Evolutionary conservation across 371 early-diverging fungal species (phyloP), one percentile per base, ranked within the genome.

Genomic region (Mortierella sp.): DNA sequence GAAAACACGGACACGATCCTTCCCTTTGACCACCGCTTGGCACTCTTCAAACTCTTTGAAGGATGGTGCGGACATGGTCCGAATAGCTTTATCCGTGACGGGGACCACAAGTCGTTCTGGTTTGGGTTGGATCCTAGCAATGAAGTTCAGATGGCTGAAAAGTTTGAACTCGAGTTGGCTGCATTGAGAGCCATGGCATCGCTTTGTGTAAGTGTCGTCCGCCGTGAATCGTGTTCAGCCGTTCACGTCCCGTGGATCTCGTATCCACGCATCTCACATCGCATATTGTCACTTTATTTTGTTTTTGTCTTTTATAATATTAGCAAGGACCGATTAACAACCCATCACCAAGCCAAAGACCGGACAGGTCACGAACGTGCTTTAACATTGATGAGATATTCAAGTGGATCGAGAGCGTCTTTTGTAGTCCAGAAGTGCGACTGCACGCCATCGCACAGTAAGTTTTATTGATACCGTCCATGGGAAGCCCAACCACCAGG

Each of bases 31-130:
- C 84, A 90, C 0, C 85, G 97, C 34, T 67, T 89, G 8, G 85
- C 85, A 9, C 57, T 96, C 24, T 97, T 95, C 80, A 85, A 86
- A 61, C 84, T 96, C 67, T 91, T 96, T 82, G 96, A 96, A 73
- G 86, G 90, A 48, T 98, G 98, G 98, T 94, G 96, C 78, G 94
- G 97, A 2, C 89, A 92, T 68, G 96, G 97, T 1, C 81, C 80
- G 39, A 83, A 84, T 42, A 84, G 91, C 0, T 82, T 81, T n/a
- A 86, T 89, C 10, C 82, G 90, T 1, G 93, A 92, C 4, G 79
- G 89, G 0, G 95, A 96, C 65, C 86, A 84, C 3, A 87, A 86
- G 45, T 90, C 94, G 88, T 91, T 95, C 67, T 71, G 84, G 5
- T 79, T 83, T 48, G 90, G 91, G 0, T 76, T 96, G 55, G 95